These are phyloP conservation scores for Gastrolobium bilobum DNA, from an alignment of 306 rosid species.

Conservation along the genomic window DNA sequence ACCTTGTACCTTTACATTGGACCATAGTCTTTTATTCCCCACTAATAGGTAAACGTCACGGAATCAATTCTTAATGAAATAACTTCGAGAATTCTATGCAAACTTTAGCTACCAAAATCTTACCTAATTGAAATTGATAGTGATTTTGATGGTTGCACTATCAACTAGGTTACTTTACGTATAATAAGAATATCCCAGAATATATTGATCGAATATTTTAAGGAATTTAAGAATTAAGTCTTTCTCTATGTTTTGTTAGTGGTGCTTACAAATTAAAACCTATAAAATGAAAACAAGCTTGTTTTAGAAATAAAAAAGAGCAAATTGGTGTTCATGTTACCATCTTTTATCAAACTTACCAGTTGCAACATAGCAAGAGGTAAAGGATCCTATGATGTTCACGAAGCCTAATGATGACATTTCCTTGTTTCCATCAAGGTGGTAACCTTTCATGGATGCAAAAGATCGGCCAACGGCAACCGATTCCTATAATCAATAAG, in stretches of 20 bases:
- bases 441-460: conserved; percentile 58
- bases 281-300: background rate
- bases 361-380: conserved; percentile 80
- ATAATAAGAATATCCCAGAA: background rate
- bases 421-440: conserved; percentile 75
- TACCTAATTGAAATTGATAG: background rate
- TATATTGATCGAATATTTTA: too few species aligned
- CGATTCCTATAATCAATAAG: conserved; percentile 59
- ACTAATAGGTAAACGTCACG: background rate
- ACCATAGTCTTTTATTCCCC: background rate
- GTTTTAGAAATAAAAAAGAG: background rate
- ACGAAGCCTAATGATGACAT: conserved; percentile 65
- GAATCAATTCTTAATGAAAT: background rate
- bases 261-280: background rate
- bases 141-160: background rate
- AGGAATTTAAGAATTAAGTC: too few species aligned
- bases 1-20: background rate
- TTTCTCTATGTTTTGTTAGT: too few species aligned
- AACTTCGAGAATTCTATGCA: background rate
- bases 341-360: conserved; percentile 51
- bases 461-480: conserved; percentile 58
- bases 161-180: background rate
- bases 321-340: background rate
- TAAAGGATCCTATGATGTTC: conserved; percentile 55
- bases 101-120: conserved; percentile 25